A percentile compares a stretch with the other conserved stretches of the same genome.
These are phyloP conservation scores for Neurospora intermedia DNA, from an alignment of 495 filamentous ascomycete species.

Conservation along the genomic window DNA sequence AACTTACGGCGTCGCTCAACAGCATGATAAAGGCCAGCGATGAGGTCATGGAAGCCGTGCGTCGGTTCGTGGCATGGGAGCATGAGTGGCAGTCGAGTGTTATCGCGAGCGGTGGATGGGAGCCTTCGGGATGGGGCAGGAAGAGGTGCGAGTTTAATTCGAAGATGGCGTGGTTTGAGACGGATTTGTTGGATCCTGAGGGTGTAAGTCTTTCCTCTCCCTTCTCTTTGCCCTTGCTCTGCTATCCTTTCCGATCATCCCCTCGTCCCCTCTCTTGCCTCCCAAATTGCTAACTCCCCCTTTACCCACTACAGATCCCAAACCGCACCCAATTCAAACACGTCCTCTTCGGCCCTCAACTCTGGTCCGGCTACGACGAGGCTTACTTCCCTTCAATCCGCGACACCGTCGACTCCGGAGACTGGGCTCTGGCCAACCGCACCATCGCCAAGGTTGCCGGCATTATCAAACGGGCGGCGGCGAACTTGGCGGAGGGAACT, in stretches of 20 bases:
- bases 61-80: constrained; percentile 63
- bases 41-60: constrained; percentile 47
- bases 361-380: constrained; percentile 65
- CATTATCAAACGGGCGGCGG: constrained; percentile 54
- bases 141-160: constrained; percentile 58
- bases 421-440: constrained; percentile 60
- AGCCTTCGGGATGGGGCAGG: constrained; percentile 51
- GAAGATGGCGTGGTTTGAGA: constrained; percentile 71
- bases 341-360: constrained; percentile 73
- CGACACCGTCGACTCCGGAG: constrained; percentile 61
- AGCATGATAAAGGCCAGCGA: constrained; percentile 49
- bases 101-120: constrained; percentile 55
- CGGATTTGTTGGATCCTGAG: constrained; percentile 65
- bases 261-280: neutral
- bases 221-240: neutral
- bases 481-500: constrained; percentile 2
- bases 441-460: constrained; percentile 62
- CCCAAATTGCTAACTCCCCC: neutral
- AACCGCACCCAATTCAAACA: constrained; percentile 93
- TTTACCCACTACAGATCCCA: constrained; percentile 46
- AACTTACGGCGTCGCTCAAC: constrained; percentile 36
- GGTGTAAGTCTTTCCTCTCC: constrained; percentile 46
- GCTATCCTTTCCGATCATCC: neutral
- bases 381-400: constrained; percentile 76
- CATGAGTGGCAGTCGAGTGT: constrained; percentile 57